Conservation (phyloP, 306 rosid genomes). For the Bauhinia variegata region DNA sequence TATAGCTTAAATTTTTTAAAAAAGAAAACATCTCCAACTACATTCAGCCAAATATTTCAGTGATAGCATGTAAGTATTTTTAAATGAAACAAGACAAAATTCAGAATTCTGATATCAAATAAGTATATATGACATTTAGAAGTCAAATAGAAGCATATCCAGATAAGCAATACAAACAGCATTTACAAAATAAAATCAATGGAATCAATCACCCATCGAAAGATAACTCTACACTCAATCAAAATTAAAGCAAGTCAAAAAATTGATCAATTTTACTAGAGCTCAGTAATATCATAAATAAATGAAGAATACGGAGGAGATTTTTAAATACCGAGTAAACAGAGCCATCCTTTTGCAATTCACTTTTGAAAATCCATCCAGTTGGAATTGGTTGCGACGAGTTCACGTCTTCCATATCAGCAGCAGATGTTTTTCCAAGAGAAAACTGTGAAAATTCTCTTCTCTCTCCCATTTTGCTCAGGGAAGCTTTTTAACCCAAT, state of each 20-base stretch:
- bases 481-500: slow-evolving; percentile 6
- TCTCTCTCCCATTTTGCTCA: background rate
- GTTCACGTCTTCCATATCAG: slow-evolving; percentile 4
- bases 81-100: slow-evolving; percentile 22
- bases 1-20: background rate
- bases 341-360: slow-evolving; percentile 9
- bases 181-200: slow-evolving; percentile 20
- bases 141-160: slow-evolving; percentile 16
- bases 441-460: background rate
- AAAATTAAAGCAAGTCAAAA: slow-evolving; percentile 8
- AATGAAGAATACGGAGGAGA: slow-evolving; percentile 14
- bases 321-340: background rate
- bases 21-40: background rate
- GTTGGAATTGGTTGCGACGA: slow-evolving; percentile 15
- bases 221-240: background rate
- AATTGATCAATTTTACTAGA: slow-evolving; percentile 19
- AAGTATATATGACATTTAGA: slow-evolving; percentile 20
- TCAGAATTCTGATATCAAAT: slow-evolving; percentile 15
- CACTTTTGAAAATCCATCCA: slow-evolving; percentile 17
- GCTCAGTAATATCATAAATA: slow-evolving; percentile 6
- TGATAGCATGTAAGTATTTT: background rate
- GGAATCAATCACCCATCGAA: slow-evolving; percentile 16
- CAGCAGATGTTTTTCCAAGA: background rate
- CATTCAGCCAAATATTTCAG: background rate
- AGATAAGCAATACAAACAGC: slow-evolving; percentile 6